These are phyloP conservation scores for Vigna angularis DNA, from an alignment of 306 rosid species.

Conservation along the genomic window DNA sequence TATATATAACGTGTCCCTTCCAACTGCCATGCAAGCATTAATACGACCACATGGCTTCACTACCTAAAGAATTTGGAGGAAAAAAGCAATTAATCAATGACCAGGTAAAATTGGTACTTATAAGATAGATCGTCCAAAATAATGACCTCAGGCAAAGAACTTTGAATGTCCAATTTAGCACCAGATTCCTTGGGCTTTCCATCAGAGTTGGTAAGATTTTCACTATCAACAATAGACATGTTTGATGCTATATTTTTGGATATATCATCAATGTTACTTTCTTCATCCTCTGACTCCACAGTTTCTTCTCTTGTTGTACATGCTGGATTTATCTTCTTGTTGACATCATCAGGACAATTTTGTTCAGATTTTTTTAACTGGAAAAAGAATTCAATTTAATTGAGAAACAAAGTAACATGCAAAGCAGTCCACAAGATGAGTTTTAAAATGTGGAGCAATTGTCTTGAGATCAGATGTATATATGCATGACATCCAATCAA, in stretches of 20 bases:
- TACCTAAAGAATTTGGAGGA: constrained; percentile 55
- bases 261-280: constrained; percentile 62
- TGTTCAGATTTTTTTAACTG: constrained; percentile 74
- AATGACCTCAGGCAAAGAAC: constrained; percentile 81
- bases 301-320: constrained; percentile 54
- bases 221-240: constrained; percentile 59
- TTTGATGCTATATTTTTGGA: constrained; percentile 65
- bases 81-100: constrained; percentile 40
- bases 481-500: constrained; percentile 36
- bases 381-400: constrained; percentile 35
- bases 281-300: constrained; percentile 64
- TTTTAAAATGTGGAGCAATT: constrained; percentile 26
- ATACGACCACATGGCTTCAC: constrained; percentile 98
- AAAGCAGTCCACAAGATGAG: constrained; percentile 24
- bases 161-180: constrained; percentile 54
- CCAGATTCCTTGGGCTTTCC: constrained; percentile 55
- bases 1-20: constrained; percentile 80
- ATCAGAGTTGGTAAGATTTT: constrained; percentile 51
- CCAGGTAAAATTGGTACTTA: constrained; percentile 35
- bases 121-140: constrained; percentile 42
- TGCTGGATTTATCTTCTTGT: constrained; percentile 53
- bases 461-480: constrained; percentile 26
- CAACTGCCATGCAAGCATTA: constrained; percentile 90
- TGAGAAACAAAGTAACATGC: constrained; percentile 39
- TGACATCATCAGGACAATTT: constrained; percentile 46